Evolutionary conservation across 1,284 basidiomycete genomes (phyloP).

Genomic region (Sparassis latifolia): DNA sequence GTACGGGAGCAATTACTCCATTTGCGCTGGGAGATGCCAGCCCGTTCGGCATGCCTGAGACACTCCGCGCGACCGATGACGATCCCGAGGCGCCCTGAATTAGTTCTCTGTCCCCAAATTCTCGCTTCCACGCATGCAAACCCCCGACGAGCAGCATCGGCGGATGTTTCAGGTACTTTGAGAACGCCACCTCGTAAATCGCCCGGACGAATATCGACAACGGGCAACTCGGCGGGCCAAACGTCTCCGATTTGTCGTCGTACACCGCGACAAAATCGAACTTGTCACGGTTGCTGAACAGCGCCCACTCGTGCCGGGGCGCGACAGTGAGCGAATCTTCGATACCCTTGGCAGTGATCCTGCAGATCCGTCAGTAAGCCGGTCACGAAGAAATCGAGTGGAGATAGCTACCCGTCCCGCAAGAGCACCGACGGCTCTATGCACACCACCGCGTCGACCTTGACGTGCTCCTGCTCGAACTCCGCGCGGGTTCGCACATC

Average conservation of each 20-base stretch:
- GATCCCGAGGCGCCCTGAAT: constrained; percentile 24
- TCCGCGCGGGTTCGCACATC: constrained; percentile 79
- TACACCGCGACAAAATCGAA: constrained; percentile 91
- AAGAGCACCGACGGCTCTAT: constrained; percentile 78
- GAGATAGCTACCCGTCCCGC: constrained; percentile 54
- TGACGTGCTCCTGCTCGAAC: constrained; percentile 73
- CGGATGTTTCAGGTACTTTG: constrained; percentile 67
- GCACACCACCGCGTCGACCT: constrained; percentile 68
- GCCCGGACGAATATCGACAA: constrained; percentile 57
- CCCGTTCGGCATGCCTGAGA: constrained; percentile 10
- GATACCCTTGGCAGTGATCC: constrained; percentile 61
- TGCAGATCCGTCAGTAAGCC: constrained; percentile 24
- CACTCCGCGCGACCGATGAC: not conserved
- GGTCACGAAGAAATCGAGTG: not conserved
- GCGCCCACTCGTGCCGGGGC: constrained; percentile 61
- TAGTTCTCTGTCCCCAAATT: constrained; percentile 50
- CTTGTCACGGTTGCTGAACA: constrained; percentile 78
- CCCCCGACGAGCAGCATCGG: constrained; percentile 88
- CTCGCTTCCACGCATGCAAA: constrained; percentile 74
- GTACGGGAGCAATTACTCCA: constrained; percentile 12
- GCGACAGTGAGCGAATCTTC: constrained; percentile 75
- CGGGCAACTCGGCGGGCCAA: constrained; percentile 44
- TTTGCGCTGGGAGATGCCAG: constrained; percentile 12
- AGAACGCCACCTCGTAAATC: constrained; percentile 70
- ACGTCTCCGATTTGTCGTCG: constrained; percentile 63